A percentile compares a stretch with the other conserved stretches of the same genome.
These are phyloP conservation scores for Wickerhamiella dianesei DNA, from an alignment of 805 yeast genomes.

Conservation along the genomic window DNA sequence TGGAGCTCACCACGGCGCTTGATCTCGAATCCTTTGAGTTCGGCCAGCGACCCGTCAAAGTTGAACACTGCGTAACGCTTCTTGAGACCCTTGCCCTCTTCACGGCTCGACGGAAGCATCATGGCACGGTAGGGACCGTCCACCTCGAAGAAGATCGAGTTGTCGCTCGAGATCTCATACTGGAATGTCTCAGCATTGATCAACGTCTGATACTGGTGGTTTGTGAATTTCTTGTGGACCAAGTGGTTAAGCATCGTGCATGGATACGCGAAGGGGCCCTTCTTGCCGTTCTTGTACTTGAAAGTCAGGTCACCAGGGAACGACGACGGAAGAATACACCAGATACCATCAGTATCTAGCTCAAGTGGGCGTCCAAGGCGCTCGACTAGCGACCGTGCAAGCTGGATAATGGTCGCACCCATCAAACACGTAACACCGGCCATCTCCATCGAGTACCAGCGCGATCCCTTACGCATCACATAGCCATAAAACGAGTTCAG, in stretches of 20 bases:
- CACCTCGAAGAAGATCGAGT: slow-evolving; percentile 92
- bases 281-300: slow-evolving; percentile 63
- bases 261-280: slow-evolving; percentile 70
- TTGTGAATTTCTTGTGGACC: slow-evolving; percentile 84
- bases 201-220: slow-evolving; percentile 84
- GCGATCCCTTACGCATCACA: slow-evolving; percentile 96
- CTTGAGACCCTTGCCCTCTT: slow-evolving; percentile 92
- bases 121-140: slow-evolving; percentile 98
- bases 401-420: slow-evolving; percentile 94
- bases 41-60: slow-evolving; percentile 86
- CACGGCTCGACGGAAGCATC: slow-evolving; percentile 93
- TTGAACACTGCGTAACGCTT: slow-evolving; percentile 96
- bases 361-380: slow-evolving; percentile 90
- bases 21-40: slow-evolving; percentile 89
- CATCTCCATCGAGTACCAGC: slow-evolving; percentile 99
- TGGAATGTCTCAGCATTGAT: slow-evolving; percentile 50
- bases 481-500: slow-evolving; percentile 94
- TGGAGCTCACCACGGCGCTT: slow-evolving; percentile 95
- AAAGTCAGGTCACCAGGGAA: slow-evolving; percentile 83
- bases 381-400: slow-evolving; percentile 87
- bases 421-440: slow-evolving; percentile 98
- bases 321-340: slow-evolving; percentile 92
- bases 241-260: slow-evolving; percentile 91
- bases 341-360: slow-evolving; percentile 96
- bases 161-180: slow-evolving; percentile 72